These are phyloP conservation scores for Suillus luteus DNA, from an alignment of 768 basidiomycete genomes.

Conservation along the genomic window DNA sequence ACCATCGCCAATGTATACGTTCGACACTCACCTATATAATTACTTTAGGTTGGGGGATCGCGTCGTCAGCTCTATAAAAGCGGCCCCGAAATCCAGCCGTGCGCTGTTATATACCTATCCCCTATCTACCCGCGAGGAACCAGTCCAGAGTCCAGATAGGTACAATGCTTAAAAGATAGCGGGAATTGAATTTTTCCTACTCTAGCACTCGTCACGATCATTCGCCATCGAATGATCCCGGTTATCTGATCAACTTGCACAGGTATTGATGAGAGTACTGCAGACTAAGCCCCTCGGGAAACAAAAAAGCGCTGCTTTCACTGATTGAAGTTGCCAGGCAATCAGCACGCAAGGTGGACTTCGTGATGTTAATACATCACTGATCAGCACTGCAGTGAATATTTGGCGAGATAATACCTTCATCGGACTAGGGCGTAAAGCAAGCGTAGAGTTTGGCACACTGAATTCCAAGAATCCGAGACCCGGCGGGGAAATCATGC, in stretches of 20 bases:
- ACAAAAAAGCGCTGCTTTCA: not conserved
- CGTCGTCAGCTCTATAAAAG: not conserved
- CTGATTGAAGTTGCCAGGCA: not conserved
- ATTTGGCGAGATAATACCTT: not conserved
- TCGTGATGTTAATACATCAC: not conserved
- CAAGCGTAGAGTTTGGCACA: not conserved
- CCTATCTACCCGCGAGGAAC: not conserved
- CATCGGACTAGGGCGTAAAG: not conserved
- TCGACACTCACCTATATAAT: not conserved
- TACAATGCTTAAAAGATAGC: not conserved
- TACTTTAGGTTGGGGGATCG: not conserved
- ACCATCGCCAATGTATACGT: not conserved
- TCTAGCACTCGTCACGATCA: not conserved
- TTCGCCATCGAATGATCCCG: not conserved
- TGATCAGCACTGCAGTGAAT: not conserved
- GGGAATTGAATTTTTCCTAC: not conserved
- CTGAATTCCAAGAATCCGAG: not conserved
- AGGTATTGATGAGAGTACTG: not conserved
- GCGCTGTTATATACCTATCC: conserved; percentile 4
- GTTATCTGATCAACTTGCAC: not conserved
- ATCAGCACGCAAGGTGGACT: not conserved
- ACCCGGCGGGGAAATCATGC: not conserved
- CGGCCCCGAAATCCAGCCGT: not conserved
- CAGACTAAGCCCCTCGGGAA: not conserved
- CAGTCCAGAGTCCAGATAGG: not conserved